phyloP scores from a whole-genome alignment of 169 alveolate genomes.

The Plasmodium relictum region DNA sequence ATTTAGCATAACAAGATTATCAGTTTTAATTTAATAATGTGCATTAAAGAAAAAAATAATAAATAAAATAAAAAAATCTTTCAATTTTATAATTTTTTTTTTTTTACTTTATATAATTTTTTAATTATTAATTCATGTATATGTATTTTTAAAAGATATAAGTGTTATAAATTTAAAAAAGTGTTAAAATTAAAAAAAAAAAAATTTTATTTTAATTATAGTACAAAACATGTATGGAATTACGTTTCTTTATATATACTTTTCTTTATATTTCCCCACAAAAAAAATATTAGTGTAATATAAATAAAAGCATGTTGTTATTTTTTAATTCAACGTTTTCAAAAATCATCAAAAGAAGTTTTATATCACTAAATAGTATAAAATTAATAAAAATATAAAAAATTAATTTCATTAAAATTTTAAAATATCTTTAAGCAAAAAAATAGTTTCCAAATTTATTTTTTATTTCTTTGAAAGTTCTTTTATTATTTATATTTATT shows the following conservation, averaged over 20 bases:
- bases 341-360: conserved; percentile 3
- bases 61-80: neutral
- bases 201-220: too few relatives aligned
- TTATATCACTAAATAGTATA: conserved; percentile 15
- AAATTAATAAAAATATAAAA: conserved; percentile 2
- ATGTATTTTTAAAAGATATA: too few relatives aligned
- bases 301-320: conserved; percentile 5
- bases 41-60: neutral
- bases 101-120: too few relatives aligned
- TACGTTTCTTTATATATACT: too few relatives aligned
- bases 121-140: too few relatives aligned
- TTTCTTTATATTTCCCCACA: neutral
- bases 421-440: neutral
- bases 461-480: too few relatives aligned
- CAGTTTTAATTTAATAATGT: too few relatives aligned
- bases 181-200: too few relatives aligned
- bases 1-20: too few relatives aligned
- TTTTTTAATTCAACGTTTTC: neutral
- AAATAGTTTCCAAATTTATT: neutral
- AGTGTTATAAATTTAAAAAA: too few relatives aligned
- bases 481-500: neutral
- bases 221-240: too few relatives aligned
- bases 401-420: neutral
- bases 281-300: neutral
- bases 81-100: neutral